Conservation (phyloP, 176 grass and related monocot species). For the Miscanthus lutarioriparius region DNA sequence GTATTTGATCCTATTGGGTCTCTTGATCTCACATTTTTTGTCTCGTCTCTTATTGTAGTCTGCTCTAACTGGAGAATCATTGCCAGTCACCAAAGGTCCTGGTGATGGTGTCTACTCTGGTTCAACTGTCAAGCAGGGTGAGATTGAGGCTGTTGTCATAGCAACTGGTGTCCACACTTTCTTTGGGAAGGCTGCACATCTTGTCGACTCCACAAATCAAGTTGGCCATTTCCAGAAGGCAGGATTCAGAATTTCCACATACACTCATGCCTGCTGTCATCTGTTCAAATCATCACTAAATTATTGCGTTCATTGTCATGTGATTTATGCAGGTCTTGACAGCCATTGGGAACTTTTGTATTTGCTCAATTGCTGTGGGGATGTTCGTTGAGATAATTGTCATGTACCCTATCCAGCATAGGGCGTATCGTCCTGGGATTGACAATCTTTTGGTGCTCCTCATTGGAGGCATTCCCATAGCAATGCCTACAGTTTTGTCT, state of each 20-base stretch:
- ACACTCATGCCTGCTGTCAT: neutral
- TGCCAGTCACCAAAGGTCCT: conserved; percentile 26
- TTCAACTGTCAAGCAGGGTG: conserved; percentile 24
- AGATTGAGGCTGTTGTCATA: conserved; percentile 32
- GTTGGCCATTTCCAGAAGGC: conserved; percentile 33
- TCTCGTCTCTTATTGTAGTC: conserved; percentile 14
- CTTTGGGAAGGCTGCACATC: conserved; percentile 34
- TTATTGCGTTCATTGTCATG: neutral
- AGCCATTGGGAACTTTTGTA: conserved; percentile 24
- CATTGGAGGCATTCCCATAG: conserved; percentile 17
- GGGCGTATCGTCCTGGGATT: conserved; percentile 16
- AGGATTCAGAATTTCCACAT: neutral
- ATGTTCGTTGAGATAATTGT: conserved; percentile 27
- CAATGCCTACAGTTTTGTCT: conserved; percentile 20
- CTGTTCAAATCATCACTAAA: neutral
- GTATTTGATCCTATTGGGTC: neutral
- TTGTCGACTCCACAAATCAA: conserved; percentile 20
- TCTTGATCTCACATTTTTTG: neutral
- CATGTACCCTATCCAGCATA: conserved; percentile 20
- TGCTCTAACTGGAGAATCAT: conserved; percentile 21
- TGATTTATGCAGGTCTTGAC: conserved; percentile 1
- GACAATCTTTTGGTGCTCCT: conserved; percentile 27
- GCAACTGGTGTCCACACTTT: conserved; percentile 35
- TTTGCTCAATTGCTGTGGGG: conserved; percentile 22
- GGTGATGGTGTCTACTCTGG: conserved; percentile 30